These are phyloP conservation scores for Sporothrix pseudoabietina DNA, from an alignment of 2,329 filamentous ascomycete species.

Conservation along the genomic window DNA sequence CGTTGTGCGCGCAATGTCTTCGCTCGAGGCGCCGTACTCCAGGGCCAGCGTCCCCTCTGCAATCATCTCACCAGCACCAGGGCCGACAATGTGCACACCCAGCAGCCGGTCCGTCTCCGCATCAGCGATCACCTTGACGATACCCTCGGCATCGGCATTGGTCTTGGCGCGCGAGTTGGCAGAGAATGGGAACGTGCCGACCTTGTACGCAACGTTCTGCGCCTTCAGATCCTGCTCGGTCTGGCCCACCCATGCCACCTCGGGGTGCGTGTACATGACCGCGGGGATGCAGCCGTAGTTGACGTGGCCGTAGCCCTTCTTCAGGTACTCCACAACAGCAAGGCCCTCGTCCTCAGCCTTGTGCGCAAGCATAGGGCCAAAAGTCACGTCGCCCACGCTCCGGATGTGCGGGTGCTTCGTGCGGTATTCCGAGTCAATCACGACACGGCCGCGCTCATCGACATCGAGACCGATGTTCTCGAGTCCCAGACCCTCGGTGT, in stretches of 20 bases:
- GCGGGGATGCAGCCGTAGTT: slow-evolving; percentile 98
- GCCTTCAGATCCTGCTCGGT: slow-evolving; percentile 95
- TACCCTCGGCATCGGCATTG: slow-evolving; percentile 91
- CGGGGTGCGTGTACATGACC: slow-evolving; percentile 99
- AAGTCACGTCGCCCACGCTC: slow-evolving; percentile 93
- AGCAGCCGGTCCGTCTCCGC: slow-evolving; percentile 95
- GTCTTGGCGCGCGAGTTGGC: slow-evolving; percentile 99
- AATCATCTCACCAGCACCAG: slow-evolving; percentile 99
- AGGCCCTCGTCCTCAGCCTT: slow-evolving; percentile 99
- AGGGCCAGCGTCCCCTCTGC: slow-evolving; percentile 92
- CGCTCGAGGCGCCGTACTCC: slow-evolving; percentile 93
- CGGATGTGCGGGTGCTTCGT: slow-evolving; percentile 97
- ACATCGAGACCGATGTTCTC: slow-evolving; percentile 92
- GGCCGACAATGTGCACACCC: slow-evolving; percentile 93
- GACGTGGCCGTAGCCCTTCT: slow-evolving; percentile 96
- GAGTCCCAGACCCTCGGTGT: slow-evolving; percentile 86
- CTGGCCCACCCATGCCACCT: slow-evolving; percentile 98
- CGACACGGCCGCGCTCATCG: slow-evolving; percentile 89
- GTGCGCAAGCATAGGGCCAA: slow-evolving; percentile 98
- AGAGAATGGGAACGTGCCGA: slow-evolving; percentile 94
- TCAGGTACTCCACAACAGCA: slow-evolving; percentile 93
- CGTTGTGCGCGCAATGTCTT: slow-evolving; percentile 92
- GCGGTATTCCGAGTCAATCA: slow-evolving; percentile 98
- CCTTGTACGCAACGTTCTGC: slow-evolving; percentile 84
- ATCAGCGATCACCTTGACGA: slow-evolving; percentile 97